These are phyloP conservation scores for Phytophthora macrochlamydospora DNA, from an alignment of 352 stramenopile genomes.

Conservation along the genomic window DNA sequence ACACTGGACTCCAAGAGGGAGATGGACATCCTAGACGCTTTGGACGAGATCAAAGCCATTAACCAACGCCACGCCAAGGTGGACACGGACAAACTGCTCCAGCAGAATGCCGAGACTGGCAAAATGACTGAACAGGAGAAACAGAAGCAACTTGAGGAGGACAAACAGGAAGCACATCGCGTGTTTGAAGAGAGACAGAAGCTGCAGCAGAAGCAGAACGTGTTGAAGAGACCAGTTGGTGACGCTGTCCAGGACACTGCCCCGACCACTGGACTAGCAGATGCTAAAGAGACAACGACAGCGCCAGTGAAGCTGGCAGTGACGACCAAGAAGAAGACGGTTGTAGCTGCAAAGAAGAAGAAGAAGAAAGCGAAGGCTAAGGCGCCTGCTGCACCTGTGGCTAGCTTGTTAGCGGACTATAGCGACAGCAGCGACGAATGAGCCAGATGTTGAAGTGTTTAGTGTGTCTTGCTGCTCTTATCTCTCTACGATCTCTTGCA, in stretches of 20 bases:
- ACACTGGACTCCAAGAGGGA: slow-evolving; percentile 98
- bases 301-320: slow-evolving; percentile 38
- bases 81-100: slow-evolving; percentile 81
- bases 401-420: slow-evolving; percentile 78
- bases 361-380: slow-evolving; percentile 42
- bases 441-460: slow-evolving; percentile 12
- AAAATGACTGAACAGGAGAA: slow-evolving; percentile 46
- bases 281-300: neutral
- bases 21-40: slow-evolving; percentile 98
- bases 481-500: slow-evolving; percentile 14
- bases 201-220: slow-evolving; percentile 28
- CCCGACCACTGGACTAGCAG: too few relatives aligned
- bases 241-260: slow-evolving; percentile 15
- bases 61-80: slow-evolving; percentile 95
- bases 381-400: slow-evolving; percentile 35
- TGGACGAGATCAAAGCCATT: slow-evolving; percentile 99
- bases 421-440: slow-evolving; percentile 74
- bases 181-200: slow-evolving; percentile 62
- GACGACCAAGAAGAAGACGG: slow-evolving; percentile 40
- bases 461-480: slow-evolving; percentile 11
- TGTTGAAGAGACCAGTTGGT: slow-evolving; percentile 26
- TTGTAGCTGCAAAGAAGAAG: slow-evolving; percentile 32
- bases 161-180: slow-evolving; percentile 49
- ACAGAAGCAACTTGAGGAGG: slow-evolving; percentile 55
- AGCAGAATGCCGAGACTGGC: slow-evolving; percentile 46